Evolutionary conservation across 23 red algal genomes (phyloP), one percentile per base, ranked within the genome.

Genomic region (Agarophyton chilense): DNA sequence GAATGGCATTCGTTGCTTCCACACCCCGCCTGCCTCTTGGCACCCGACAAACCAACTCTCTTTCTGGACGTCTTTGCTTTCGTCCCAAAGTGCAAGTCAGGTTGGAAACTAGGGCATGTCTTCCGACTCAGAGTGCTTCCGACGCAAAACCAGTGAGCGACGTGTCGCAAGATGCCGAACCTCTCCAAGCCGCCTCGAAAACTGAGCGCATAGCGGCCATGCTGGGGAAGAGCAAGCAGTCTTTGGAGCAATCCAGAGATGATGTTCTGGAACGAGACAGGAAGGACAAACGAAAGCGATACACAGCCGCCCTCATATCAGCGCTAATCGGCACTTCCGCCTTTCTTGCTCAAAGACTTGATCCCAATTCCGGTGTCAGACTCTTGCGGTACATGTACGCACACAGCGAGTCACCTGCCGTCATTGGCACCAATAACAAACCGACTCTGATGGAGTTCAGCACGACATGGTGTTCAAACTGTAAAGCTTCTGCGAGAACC

Each of bases 391-490:
- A 46, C 49, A 52, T 91, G 77, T 39, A 47, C 34, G 49, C 41
- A 33, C 39, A 25, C 26, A 91, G 87, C 56, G 58, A 73, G 1
- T 50, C 87, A 29, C 43, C 63, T 16, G 46, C 25, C 33, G 87
- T 91, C 4, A 54, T 91, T 13, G 87, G 87, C 25, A 88, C 84
- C 40, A 91, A 91, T 52, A 73, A 73, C 57, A 80, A 74, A 50
- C 78, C 79, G 12, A 77, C 90, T 40, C 34, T 93, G 4, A 40
- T 93, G 12, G 90, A 93, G 65, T 83, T 93, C 43, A 79, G 79
- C 57, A 80, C 90, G 19, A 79, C 67, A 0, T 93, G 90, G 90
- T 93, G 90, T 65, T 29, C 35, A 24, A 86, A 78, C 58, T 93
- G 90, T 52, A 75, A 53, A 29, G 63, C 28, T 14, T 74, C 57